Evolutionary conservation across 306 rosid genomes (phyloP), one percentile per base, ranked within the genome.

Genomic region (Chamaecrista fasciculata): DNA sequence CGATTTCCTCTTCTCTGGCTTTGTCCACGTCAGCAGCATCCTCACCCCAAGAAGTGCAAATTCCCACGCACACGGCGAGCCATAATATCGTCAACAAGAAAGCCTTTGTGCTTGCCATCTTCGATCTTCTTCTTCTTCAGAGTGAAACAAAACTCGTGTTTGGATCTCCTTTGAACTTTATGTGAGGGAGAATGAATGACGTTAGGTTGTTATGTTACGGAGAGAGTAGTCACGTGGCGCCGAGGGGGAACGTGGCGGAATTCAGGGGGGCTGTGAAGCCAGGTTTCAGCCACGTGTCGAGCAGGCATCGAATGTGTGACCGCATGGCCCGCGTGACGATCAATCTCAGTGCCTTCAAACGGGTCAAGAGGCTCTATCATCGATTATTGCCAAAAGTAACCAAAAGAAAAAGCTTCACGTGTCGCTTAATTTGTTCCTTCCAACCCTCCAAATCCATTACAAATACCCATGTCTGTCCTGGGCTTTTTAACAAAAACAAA

Each of bases 261-360:
- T 50, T 20, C 46, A 3, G 58, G 71, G 51, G 61, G 79, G 26
- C 19, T n/a, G 2, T 0, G 31, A 31, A 33, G 20, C 3, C 16
- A 16, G 5, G 21, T 11, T 75, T n/a, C 40, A 6, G 77, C 64
- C 91, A 83, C 89, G 89, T 83, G 95, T 79, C 31, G 50, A 26
- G 11, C n/a, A 21, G 12, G 23, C 46, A 16, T 6, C 18, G 46
- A 49, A 15, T 15, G 71, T 51, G 51, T 16, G 18, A 29, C 33
- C 73, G 72, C 43, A 70, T 78, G 58, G 8, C 28, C 62, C 78
- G 78, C 70, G 2, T 55, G 16, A 24, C 63, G 44, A 19, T 65
- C 5, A 66, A 43, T 63, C 68, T 55, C 20, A 18, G 11, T 21
- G 57, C 55, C 16, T 68, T 20, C n/a, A n/a, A 47, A 39, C 73